Base-by-base conservation (phyloP, 257 asterid species). In the Solanum bulbocastanum region DNA sequence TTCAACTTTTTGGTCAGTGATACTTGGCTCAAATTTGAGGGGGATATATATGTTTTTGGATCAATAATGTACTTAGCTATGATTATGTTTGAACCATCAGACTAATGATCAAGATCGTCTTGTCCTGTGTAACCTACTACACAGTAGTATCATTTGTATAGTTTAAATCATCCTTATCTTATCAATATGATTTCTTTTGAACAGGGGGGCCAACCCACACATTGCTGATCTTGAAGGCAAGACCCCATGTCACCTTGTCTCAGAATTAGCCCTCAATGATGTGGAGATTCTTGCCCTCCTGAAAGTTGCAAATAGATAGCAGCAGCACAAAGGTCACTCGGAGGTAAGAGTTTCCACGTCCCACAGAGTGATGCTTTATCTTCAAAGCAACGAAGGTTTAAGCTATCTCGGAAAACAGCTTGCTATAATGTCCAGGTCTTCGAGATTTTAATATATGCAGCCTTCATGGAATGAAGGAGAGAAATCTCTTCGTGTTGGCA, bases 171-270 rank as follows among this genome's bases (percentile, higher is more conserved):
- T 30, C 8, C 42, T 36, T 62, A 52, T 52, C 20, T 79, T 76
- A 75, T 37, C 37, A 56, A 32, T 37, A 15, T 49, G 65, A 72
- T 86, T 58, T 87, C n/a, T 87, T 22, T 39, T 56, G 85, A 52
- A 66, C 94, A 96, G 99, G 93, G 99, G 99, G 73, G 98, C 98
- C 72, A 91, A 93, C 90, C 93, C 98, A 14, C 92, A 89, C 88
- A 97, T 93, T 65, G 91, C 81, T 87, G 98, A 95, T 90, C 90
- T 91, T 42, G 95, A 90, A 87, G 99, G 98, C 60, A 94, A 90
- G 90, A 93, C 96, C 40, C 95, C 98, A 83, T 78, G 83, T 86
- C 94, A 93, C 88, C 94, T 95, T 56, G 88, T 93, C 76, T 88
- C 88, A 87, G 98, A 94, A 84, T 93, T 93, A 16, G 88, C 88